Conservation (phyloP, 495 filamentous ascomycete genomes). For the Rhizodiscina lignyota region DNA sequence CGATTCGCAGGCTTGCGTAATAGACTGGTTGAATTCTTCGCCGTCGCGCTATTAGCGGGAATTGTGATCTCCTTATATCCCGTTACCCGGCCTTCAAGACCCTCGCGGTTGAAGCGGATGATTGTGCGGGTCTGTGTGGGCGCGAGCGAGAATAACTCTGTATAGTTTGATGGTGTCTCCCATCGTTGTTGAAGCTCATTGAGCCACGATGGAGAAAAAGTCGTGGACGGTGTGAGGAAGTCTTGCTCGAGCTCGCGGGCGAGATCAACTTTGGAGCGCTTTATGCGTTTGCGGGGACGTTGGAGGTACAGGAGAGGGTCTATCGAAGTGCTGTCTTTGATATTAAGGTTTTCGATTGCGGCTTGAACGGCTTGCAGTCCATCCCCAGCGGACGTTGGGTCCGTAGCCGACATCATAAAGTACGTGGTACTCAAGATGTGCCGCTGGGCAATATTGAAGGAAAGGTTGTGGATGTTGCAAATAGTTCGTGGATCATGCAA, state of each 20-base stretch:
- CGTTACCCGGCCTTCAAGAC: slow-evolving; percentile 81
- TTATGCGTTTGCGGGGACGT: slow-evolving; percentile 40
- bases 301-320: slow-evolving; percentile 38
- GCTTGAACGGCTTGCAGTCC: not conserved
- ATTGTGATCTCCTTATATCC: slow-evolving; percentile 92
- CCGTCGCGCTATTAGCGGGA: slow-evolving; percentile 74
- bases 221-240: slow-evolving; percentile 59
- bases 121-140: slow-evolving; percentile 87
- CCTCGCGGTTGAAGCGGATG: slow-evolving; percentile 80
- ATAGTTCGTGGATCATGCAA: too few species aligned
- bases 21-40: slow-evolving; percentile 91
- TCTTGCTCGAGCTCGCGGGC: slow-evolving; percentile 55
- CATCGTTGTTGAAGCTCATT: slow-evolving; percentile 81
- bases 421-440: too few species aligned
- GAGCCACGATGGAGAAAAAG: slow-evolving; percentile 69
- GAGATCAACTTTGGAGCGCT: slow-evolving; percentile 38
- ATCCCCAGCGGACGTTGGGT: too few species aligned
- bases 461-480: too few species aligned
- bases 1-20: slow-evolving; percentile 71
- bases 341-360: not conserved
- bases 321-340: slow-evolving; percentile 18
- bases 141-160: slow-evolving; percentile 66
- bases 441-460: too few species aligned
- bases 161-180: slow-evolving; percentile 62
- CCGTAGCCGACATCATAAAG: too few species aligned